Base-by-base conservation (phyloP, 2,329 filamentous ascomycete genomes). In the Corinectria fuckeliana region DNA sequence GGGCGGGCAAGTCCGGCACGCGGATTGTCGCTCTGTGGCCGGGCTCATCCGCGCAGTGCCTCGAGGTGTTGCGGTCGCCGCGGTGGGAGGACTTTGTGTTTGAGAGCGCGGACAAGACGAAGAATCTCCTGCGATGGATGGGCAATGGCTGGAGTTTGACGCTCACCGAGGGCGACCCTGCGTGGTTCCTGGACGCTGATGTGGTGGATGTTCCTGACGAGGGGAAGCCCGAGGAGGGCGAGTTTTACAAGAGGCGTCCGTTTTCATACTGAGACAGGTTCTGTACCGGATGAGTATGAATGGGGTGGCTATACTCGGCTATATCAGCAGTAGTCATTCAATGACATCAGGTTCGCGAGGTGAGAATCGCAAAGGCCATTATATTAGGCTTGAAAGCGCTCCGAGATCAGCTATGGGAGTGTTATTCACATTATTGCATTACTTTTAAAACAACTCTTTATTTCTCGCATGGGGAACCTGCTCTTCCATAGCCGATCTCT, bases 21-120 rank as follows among this genome's bases (percentile, higher is more conserved):
- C 60, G 52, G 3, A 55, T 64, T 4, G 39, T 52, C 0, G 59
- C 49, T 8, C 14, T 64, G 13, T 64, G 62, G 62, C 62, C 62
- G 4, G 62, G 62, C 1, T 50, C 50, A 3, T 45, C 55, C 14
- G 26, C 23, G 2, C 61, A 63, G 3, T 58, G 54, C 20, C 50
- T 63, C n/a, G 58, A 63, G 34, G 18, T 39, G 4, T 11, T 63
- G 14, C 26, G 58, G 4, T n/a, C 58, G 2, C 61, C 58, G 0
- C 20, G 61, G 11, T 63, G 58, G 58, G 61, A 63, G 20, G 61
- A 63, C 14, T 63, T 39, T 5, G 9, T 9, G 1, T 62, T 49
- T 25, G 58, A 58, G 13, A 51, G 30, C n/a, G 50, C 50, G 2
- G 28, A 58, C 20, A 20, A 38, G 11, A 41, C 20, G 1, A 58